Percentiles rank a stretch among this genome's conserved stretches.
These are phyloP conservation scores for Silene latifolia DNA, from an alignment of 148 eudicot genomes.

Conservation along the genomic window DNA sequence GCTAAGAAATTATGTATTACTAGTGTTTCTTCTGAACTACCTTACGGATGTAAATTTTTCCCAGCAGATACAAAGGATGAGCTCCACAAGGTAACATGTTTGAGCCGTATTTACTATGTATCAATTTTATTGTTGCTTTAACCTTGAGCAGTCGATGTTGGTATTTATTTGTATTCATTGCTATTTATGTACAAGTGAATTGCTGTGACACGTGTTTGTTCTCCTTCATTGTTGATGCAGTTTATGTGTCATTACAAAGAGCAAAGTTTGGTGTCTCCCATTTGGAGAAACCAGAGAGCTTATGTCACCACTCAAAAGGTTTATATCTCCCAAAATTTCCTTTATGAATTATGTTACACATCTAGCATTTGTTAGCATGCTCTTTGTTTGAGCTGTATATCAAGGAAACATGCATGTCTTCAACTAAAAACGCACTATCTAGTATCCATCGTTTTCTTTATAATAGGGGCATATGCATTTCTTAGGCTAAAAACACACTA, in stretches of 20 bases:
- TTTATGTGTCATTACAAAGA: conserved; percentile 86
- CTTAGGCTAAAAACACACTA: no score
- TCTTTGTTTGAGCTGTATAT: not conserved
- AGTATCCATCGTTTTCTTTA: not conserved
- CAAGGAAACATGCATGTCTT: not conserved
- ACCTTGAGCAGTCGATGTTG: not conserved
- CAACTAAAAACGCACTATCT: not conserved
- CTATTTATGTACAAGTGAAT: not conserved
- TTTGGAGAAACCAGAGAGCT: conserved; percentile 81
- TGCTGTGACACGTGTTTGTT: not conserved
- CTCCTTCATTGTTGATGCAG: conserved; percentile 38
- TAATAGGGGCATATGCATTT: no score
- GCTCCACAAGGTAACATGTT: conserved; percentile 65
- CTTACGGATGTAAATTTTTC: conserved; percentile 76
- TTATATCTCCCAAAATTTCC: not conserved
- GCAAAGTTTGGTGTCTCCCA: conserved; percentile 64
- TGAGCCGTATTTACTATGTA: not conserved
- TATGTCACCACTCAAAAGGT: conserved; percentile 90
- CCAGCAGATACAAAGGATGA: conserved; percentile 84
- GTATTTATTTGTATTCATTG: not conserved
- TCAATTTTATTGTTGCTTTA: conserved; percentile 10
- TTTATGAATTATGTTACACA: not conserved
- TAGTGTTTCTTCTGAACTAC: conserved; percentile 76
- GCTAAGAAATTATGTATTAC: conserved; percentile 62
- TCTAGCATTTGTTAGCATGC: not conserved